A percentile compares a stretch with the other conserved stretches of the same genome.
Evolutionary conservation across 345 rosid species (phyloP).

Genomic region (Moricandia arvensis): DNA sequence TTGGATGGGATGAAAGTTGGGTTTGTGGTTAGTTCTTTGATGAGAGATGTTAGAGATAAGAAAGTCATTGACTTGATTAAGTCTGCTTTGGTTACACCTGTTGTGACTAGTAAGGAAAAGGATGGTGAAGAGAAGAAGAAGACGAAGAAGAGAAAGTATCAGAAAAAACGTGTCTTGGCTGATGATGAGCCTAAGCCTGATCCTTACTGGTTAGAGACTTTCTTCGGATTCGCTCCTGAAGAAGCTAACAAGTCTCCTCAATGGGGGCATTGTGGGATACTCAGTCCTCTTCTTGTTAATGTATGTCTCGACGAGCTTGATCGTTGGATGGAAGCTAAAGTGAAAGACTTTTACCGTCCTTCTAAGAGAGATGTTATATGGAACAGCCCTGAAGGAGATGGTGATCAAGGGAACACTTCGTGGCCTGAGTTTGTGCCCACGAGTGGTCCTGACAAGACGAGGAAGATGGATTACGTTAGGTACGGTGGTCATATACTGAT

Average conservation of each 20-base stretch:
- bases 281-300: conserved; percentile 87
- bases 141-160: conserved; percentile 85
- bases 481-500: conserved; percentile 91
- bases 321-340: conserved; percentile 79
- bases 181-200: conserved; percentile 99
- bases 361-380: conserved; percentile 92
- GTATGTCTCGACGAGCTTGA: conserved; percentile 92
- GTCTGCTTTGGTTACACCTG: conserved; percentile 76
- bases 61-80: conserved; percentile 86
- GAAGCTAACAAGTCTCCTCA: conserved; percentile 86
- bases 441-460: conserved; percentile 96
- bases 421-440: conserved; percentile 99
- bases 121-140: conserved; percentile 71
- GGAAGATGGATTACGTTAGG: conserved; percentile 84
- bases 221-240: conserved; percentile 96
- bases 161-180: conserved; percentile 88
- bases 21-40: conserved; percentile 71
- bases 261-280: conserved; percentile 97
- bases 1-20: conserved; percentile 94
- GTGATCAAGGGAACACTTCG: conserved; percentile 89
- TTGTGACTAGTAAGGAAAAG: conserved; percentile 54
- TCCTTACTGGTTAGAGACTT: conserved; percentile 95
- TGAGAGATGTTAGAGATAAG: conserved; percentile 96
- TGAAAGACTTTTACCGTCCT: conserved; percentile 83
- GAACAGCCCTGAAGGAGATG: conserved; percentile 92